Evolutionary conservation across 2,329 filamentous ascomycete genomes (phyloP).

Genomic region (Alternaria sp.): DNA sequence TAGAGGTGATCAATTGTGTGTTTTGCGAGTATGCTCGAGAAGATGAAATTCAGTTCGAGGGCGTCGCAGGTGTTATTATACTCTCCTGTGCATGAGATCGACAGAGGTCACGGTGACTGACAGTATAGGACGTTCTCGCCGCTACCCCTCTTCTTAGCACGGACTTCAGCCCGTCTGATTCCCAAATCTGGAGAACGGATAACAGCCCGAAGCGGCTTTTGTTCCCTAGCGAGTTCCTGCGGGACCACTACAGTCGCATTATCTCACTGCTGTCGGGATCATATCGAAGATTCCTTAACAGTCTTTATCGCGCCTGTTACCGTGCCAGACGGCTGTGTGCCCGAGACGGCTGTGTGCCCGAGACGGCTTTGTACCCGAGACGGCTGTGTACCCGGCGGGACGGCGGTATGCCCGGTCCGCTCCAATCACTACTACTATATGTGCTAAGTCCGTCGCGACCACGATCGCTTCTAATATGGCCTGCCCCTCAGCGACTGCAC

Average conservation of each 20-base stretch:
- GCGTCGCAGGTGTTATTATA: slow-evolving; percentile 33
- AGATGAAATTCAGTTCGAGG: slow-evolving; percentile 17
- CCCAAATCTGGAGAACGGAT: slow-evolving; percentile 38
- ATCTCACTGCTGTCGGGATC: slow-evolving; percentile 22
- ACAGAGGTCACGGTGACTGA: slow-evolving; percentile 32
- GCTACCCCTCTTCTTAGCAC: slow-evolving; percentile 38
- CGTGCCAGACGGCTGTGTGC: background rate
- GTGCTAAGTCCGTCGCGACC: too few relatives aligned
- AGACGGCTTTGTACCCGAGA: too few relatives aligned
- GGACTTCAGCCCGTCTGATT: slow-evolving; percentile 40
- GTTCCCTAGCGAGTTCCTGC: slow-evolving; percentile 21
- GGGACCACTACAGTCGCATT: slow-evolving; percentile 20
- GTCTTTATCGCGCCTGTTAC: slow-evolving; percentile 10
- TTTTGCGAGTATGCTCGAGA: background rate
- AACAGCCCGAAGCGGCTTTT: slow-evolving; percentile 27
- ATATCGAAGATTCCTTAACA: slow-evolving; percentile 16
- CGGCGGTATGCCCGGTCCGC: too few relatives aligned
- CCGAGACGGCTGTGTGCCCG: too few relatives aligned
- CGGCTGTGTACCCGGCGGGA: too few relatives aligned
- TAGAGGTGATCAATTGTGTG: background rate
- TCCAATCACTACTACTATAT: too few relatives aligned
- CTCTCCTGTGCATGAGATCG: slow-evolving; percentile 17
- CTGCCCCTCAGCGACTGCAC: too few relatives aligned
- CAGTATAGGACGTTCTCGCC: slow-evolving; percentile 31
- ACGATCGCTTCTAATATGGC: too few relatives aligned